These are phyloP conservation scores for Xylaria sp. DNA, from an alignment of 2,329 filamentous ascomycete genomes.

Conservation along the genomic window DNA sequence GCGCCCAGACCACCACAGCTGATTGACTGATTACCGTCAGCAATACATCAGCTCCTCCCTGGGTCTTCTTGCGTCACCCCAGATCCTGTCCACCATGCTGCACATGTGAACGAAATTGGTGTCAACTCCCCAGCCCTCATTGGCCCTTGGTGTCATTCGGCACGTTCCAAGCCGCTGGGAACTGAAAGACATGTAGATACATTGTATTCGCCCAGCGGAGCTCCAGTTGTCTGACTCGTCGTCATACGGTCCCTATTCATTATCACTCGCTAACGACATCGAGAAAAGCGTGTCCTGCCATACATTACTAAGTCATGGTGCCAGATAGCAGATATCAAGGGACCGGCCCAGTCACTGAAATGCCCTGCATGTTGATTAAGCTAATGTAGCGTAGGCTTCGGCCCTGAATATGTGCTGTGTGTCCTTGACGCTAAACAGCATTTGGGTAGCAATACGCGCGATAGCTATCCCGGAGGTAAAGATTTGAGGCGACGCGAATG, in stretches of 20 bases:
- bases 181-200: constrained; percentile 5
- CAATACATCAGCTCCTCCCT: constrained; percentile 29
- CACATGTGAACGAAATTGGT: constrained; percentile 14
- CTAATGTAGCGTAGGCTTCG: constrained; percentile 7
- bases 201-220: not conserved
- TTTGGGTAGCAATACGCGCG: not conserved
- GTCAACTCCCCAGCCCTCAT: constrained; percentile 16
- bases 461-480: not conserved
- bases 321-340: constrained; percentile 25
- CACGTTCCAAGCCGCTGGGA: constrained; percentile 30
- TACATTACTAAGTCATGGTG: constrained; percentile 8
- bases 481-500: not conserved
- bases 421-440: constrained; percentile 3
- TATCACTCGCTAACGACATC: not conserved
- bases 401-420: not conserved
- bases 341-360: constrained; percentile 20
- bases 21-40: constrained; percentile 23
- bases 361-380: constrained; percentile 8
- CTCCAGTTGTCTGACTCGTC: not conserved
- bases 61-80: constrained; percentile 28
- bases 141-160: constrained; percentile 12
- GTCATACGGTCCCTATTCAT: not conserved
- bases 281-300: not conserved
- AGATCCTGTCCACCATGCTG: constrained; percentile 15
- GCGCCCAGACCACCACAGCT: constrained; percentile 22